Evolutionary conservation across 2,329 filamentous ascomycete genomes (phyloP).

Genomic region (Sphaerulina populicola): DNA sequence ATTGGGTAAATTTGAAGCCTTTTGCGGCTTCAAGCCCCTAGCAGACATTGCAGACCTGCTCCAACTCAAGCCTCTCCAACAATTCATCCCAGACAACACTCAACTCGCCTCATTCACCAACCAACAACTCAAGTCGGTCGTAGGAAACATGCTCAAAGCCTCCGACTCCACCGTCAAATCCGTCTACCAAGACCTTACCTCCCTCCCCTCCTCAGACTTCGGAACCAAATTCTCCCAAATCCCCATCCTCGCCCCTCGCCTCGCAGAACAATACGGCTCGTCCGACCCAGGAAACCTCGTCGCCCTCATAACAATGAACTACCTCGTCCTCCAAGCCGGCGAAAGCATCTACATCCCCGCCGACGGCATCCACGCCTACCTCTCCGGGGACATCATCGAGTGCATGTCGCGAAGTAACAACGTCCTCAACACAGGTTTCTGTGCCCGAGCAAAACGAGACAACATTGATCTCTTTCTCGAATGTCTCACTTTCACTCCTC

Average conservation of each 20-base stretch:
- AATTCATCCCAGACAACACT: slow-evolving; percentile 44
- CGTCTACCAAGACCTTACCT: slow-evolving; percentile 46
- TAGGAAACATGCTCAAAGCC: slow-evolving; percentile 48
- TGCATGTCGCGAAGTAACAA: slow-evolving; percentile 72
- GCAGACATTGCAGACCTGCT: slow-evolving; percentile 53
- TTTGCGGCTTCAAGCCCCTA: slow-evolving; percentile 65
- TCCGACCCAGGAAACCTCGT: slow-evolving; percentile 60
- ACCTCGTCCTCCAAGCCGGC: slow-evolving; percentile 55
- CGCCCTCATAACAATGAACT: slow-evolving; percentile 67
- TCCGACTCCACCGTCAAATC: slow-evolving; percentile 46
- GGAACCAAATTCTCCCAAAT: slow-evolving; percentile 49
- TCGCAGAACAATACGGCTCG: slow-evolving; percentile 56
- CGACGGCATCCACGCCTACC: slow-evolving; percentile 65
- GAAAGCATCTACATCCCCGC: slow-evolving; percentile 63
- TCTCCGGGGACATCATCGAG: slow-evolving; percentile 66
- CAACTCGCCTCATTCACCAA: slow-evolving; percentile 52
- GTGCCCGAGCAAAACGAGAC: slow-evolving; percentile 56
- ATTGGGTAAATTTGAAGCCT: slow-evolving; percentile 63
- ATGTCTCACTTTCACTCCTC: slow-evolving; percentile 56
- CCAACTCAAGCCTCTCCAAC: slow-evolving; percentile 46
- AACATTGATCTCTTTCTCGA: slow-evolving; percentile 56
- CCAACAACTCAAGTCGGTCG: slow-evolving; percentile 50
- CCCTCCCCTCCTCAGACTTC: slow-evolving; percentile 44
- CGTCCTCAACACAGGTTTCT: slow-evolving; percentile 69
- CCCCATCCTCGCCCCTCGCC: slow-evolving; percentile 54